Evolutionary conservation across 495 filamentous ascomycete species (phyloP), one percentile per base, ranked within the genome.

Genomic region (Annulohypoxylon stygium): DNA sequence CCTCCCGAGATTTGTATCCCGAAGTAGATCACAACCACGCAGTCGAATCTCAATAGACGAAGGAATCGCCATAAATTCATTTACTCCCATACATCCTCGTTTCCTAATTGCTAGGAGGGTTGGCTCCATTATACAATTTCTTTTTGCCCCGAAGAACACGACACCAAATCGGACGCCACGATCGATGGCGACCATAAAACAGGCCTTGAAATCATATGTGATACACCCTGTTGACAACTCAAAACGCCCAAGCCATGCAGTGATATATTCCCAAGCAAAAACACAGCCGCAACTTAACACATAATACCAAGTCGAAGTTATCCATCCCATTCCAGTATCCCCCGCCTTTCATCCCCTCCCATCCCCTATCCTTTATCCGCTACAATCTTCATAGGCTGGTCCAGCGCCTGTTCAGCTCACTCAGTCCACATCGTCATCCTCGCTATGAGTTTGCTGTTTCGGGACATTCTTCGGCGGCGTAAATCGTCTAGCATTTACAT

Each of bases 371-470:
- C 20, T 23, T 23, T 55, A 14, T 12, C 51, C 14, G 7, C 41
- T 43, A 20, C 37, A 9, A n/a, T 55, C 37, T 39, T 55, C 23
- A 25, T 41, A 66, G 30, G 25, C 26, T 26, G 16, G 4, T 39
- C 37, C 12, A 26, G n/a, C 10, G 37, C 23, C 4, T 7, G 2
- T 2, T 14, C 23, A 9, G 53, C 16, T 33, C 30, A 10, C 25
- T 57, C 30, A 73, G 48, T 73, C 71, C 20, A 73, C 71, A 1
- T 58, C 71, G 20, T 68, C 74, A 1, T 76, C 71, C 7, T 76
- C 76, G 4, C 62, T 57, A 16, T 74, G 45, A 12, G 57, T 57
- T 43, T 53, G 25, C n/a, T 47, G 58, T 30, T 45, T 57, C 11
- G 30, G 33, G 20, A 23, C 20, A 33, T 51, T 20, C 60, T 47